A percentile compares a stretch with the other conserved stretches of the same genome.
Conservation (phyloP, 163 green algal genomes). For the Trebouxiophyceae sp. region DNA sequence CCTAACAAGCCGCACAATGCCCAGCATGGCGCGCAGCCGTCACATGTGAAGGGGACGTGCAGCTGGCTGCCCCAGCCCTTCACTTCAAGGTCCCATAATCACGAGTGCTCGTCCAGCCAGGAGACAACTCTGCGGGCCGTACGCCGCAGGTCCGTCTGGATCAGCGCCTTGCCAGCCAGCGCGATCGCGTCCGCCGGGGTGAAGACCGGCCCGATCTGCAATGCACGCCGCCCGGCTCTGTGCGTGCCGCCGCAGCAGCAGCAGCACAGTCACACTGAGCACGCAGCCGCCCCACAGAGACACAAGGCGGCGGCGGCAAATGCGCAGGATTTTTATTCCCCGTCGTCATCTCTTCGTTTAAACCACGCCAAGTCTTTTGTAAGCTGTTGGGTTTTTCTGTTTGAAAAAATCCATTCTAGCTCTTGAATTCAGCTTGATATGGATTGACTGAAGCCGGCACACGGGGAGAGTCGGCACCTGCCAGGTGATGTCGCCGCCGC, state of each 20-base stretch:
- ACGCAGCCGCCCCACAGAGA: not conserved
- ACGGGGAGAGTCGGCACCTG: too few relatives aligned
- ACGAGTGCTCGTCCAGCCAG: slow-evolving; percentile 5
- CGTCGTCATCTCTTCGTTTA: too few relatives aligned
- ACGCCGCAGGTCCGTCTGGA: slow-evolving; percentile 13
- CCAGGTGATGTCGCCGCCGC: slow-evolving; percentile 24
- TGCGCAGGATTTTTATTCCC: not conserved
- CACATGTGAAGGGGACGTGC: not conserved
- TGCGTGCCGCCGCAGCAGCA: not conserved
- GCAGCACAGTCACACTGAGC: not conserved
- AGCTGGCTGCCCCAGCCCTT: not conserved
- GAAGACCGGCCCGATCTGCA: slow-evolving; percentile 8
- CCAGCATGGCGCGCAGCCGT: not conserved
- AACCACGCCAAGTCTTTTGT: not conserved
- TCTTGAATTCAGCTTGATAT: not conserved
- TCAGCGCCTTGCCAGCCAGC: not conserved
- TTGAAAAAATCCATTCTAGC: not conserved
- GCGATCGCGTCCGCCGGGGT: slow-evolving; percentile 17
- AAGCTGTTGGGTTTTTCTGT: not conserved
- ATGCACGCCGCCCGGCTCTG: too few relatives aligned
- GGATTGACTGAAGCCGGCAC: too few relatives aligned
- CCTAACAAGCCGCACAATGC: too few relatives aligned
- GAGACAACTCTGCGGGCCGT: not conserved
- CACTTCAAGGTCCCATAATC: not conserved
- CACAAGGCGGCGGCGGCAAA: not conserved